Percentiles rank a stretch among this genome's conserved stretches.
Conservation (phyloP, 2,329 filamentous ascomycete species). For the Diplodia mutila region DNA sequence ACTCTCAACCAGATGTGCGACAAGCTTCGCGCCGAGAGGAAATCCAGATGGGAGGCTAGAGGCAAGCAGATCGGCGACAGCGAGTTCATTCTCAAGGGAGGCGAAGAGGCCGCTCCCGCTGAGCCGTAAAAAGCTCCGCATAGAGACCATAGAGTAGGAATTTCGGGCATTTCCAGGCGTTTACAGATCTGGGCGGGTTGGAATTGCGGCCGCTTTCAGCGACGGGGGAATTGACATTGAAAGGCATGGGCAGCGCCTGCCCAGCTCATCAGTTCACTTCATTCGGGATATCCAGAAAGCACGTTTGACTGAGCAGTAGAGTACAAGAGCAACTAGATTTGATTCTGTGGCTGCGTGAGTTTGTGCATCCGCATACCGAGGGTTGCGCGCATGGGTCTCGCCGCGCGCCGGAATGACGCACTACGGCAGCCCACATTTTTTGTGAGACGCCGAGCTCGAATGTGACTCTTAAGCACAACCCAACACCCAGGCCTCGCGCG, state of each 20-base stretch:
- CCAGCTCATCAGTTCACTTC: not conserved
- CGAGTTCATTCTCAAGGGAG: constrained; percentile 86
- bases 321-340: not conserved
- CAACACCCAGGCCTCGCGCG: not conserved
- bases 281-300: not conserved
- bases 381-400: constrained; percentile 10
- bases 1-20: constrained; percentile 73
- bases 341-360: not conserved
- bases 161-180: constrained; percentile 10
- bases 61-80: constrained; percentile 84
- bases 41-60: constrained; percentile 74
- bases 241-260: not conserved
- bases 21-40: constrained; percentile 65
- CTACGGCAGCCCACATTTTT: constrained; percentile 21
- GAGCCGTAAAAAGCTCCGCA: not conserved
- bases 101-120: constrained; percentile 36
- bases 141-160: not conserved
- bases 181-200: not conserved
- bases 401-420: constrained; percentile 20
- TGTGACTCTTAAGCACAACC: constrained; percentile 20
- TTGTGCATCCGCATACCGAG: not conserved
- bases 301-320: not conserved
- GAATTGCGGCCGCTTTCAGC: not conserved
- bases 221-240: not conserved
- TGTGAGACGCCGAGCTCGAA: constrained; percentile 3